Evolutionary conservation across 2,329 filamentous ascomycete species (phyloP).

Genomic region (Biscogniauxia marginata): DNA sequence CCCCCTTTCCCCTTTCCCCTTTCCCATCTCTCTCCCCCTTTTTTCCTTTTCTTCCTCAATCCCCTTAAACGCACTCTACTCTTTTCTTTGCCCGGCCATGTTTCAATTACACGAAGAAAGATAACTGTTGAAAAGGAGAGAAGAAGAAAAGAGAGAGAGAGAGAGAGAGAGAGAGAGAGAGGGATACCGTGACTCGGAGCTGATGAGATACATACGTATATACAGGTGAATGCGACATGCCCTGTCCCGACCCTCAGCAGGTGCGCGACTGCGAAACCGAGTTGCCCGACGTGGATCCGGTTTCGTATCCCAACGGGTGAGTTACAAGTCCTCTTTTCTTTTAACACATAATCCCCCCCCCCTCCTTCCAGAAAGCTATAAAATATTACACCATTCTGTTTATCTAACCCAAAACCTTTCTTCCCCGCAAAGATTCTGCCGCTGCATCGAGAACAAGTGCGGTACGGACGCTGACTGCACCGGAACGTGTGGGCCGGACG

Average conservation of each 20-base stretch:
- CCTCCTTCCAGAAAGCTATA: background rate
- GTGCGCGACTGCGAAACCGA: background rate
- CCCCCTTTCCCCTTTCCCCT: background rate
- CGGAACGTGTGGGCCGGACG: background rate
- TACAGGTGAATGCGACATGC: background rate
- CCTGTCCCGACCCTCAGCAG: background rate
- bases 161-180: too few relatives aligned
- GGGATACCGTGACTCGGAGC: too few relatives aligned
- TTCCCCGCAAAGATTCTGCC: background rate
- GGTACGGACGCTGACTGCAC: background rate
- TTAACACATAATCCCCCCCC: background rate
- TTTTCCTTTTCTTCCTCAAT: too few relatives aligned
- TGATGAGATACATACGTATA: too few relatives aligned
- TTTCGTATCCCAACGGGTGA: background rate
- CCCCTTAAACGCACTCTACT: too few relatives aligned
- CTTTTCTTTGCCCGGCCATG: too few relatives aligned
- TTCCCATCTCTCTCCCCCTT: background rate
- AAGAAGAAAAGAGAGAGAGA: too few relatives aligned
- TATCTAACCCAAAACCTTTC: background rate
- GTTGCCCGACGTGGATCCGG: background rate
- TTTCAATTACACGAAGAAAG: too few relatives aligned
- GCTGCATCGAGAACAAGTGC: background rate
- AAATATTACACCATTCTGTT: background rate
- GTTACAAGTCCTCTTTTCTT: background rate
- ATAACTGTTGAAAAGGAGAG: too few relatives aligned